Percentiles rank a stretch among this genome's conserved stretches.
phyloP scores from a whole-genome alignment of 768 basidiomycete species.

The Mycena polygramma region DNA sequence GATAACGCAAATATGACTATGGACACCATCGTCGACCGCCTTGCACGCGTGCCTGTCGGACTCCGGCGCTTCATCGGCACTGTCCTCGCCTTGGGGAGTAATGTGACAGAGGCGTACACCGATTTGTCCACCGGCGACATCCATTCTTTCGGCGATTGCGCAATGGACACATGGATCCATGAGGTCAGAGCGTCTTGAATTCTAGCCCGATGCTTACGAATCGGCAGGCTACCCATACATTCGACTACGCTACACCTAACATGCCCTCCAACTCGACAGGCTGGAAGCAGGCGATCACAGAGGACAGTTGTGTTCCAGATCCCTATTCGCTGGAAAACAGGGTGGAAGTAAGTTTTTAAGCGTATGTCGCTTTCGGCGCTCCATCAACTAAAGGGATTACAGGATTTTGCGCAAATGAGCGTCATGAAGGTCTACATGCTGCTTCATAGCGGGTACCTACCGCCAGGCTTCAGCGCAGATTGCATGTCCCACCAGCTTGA shows the following conservation, averaged over 20 bases:
- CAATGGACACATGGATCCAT: slow-evolving; percentile 22
- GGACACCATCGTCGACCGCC: slow-evolving; percentile 21
- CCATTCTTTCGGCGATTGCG: slow-evolving; percentile 19
- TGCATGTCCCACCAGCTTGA: slow-evolving; percentile 29
- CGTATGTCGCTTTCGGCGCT: no score
- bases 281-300: slow-evolving; percentile 15
- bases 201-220: not conserved
- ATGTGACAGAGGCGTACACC: slow-evolving; percentile 8
- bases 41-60: slow-evolving; percentile 26
- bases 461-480: slow-evolving; percentile 11
- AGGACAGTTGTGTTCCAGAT: slow-evolving; percentile 26
- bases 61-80: slow-evolving; percentile 26
- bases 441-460: slow-evolving; percentile 11
- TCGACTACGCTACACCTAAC: not conserved
- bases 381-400: not conserved
- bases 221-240: slow-evolving; percentile 9
- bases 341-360: slow-evolving; percentile 24
- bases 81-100: not conserved
- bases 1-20: slow-evolving; percentile 21
- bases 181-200: slow-evolving; percentile 13
- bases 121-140: slow-evolving; percentile 19
- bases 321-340: slow-evolving; percentile 8
- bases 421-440: slow-evolving; percentile 15
- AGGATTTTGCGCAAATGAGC: slow-evolving; percentile 29
- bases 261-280: not conserved